phyloP scores from a whole-genome alignment of 208 protist species.

The Leishmania guyanensis region DNA sequence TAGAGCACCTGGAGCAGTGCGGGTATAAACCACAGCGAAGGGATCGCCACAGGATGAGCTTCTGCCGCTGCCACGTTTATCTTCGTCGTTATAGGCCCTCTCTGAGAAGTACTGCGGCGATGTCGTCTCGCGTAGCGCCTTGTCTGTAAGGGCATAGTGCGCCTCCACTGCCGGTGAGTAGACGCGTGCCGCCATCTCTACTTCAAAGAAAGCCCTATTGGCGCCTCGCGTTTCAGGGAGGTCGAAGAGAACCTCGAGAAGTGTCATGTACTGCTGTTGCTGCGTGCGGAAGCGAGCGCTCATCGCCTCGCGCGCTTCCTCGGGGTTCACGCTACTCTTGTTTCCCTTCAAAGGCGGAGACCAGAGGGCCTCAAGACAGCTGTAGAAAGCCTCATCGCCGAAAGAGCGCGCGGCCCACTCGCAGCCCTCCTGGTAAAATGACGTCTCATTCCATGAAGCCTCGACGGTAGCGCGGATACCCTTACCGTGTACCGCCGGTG shows the following conservation, averaged over 20 bases:
- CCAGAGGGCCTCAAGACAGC: slow-evolving; percentile 52
- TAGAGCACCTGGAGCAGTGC: neutral
- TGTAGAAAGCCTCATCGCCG: slow-evolving; percentile 38
- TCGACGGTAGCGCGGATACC: slow-evolving; percentile 49
- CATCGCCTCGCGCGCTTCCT: neutral
- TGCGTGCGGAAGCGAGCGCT: slow-evolving; percentile 36
- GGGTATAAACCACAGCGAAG: slow-evolving; percentile 25
- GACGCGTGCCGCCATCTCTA: slow-evolving; percentile 54
- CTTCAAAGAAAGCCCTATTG: slow-evolving; percentile 31
- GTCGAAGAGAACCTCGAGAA: slow-evolving; percentile 21
- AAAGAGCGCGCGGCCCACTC: slow-evolving; percentile 45
- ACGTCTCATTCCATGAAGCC: slow-evolving; percentile 69
- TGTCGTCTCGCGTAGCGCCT: slow-evolving; percentile 1
- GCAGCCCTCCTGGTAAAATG: slow-evolving; percentile 67
- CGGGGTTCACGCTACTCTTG: neutral
- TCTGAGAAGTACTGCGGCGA: neutral
- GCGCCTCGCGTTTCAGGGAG: slow-evolving; percentile 14
- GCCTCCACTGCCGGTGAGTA: slow-evolving; percentile 69
- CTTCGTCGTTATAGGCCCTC: neutral
- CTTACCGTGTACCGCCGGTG: slow-evolving; percentile 19
- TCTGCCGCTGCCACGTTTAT: neutral
- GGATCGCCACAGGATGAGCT: slow-evolving; percentile 14
- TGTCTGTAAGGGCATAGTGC: slow-evolving; percentile 55
- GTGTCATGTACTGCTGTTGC: slow-evolving; percentile 34
- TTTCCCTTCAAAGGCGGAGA: neutral